Base-by-base conservation (phyloP, 2,329 filamentous ascomycete genomes). In the Fusarium kyushuense region DNA sequence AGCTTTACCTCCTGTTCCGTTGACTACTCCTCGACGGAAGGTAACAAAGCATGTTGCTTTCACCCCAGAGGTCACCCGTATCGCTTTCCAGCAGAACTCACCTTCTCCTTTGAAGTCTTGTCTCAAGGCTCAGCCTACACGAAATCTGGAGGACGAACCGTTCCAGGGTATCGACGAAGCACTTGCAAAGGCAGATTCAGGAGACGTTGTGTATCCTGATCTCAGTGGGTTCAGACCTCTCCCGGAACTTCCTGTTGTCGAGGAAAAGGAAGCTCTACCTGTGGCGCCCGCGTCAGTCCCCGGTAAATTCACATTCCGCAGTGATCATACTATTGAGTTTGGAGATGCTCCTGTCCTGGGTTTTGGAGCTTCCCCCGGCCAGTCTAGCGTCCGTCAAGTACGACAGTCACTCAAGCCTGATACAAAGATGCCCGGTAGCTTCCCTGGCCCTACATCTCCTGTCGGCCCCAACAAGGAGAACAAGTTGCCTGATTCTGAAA, bases 41-140 rank as follows among this genome's bases (percentile, higher is more conserved):
- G 76, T 83, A 36, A 77, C 80, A 19, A 97, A 96, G 81, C 90
- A 87, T 57, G 92, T 97, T 35, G 89, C 92, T 51, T 97, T 97
- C 74, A 93, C 91, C 0, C 90, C 90, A 0, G 89, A 88, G 63
- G 89, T 90, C 35, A 86, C 92, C 65, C 79, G 80, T 0, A 70
- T 80, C 45, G 56, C 63, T 19, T 45, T 53, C 2, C 73, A 75
- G 48, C 83, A 86, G 61, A 80, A 83, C 58, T 86, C 87, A 3
- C 87, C 88, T 10, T 88, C 88, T 5, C 85, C 86, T 6, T 74
- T 85, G 67, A 88, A 88, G 72, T 81, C 82, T 33, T 79, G 84
- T 21, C 79, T 83, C 45, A 81, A 81, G 56, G 81, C 81, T 21
- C 78, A 78, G 40, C 74, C 79, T 16, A 75, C 79, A 29, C 61